Evolutionary conservation across 2,329 filamentous ascomycete genomes (phyloP).

Genomic region (Acephala macrosclerotiorum): DNA sequence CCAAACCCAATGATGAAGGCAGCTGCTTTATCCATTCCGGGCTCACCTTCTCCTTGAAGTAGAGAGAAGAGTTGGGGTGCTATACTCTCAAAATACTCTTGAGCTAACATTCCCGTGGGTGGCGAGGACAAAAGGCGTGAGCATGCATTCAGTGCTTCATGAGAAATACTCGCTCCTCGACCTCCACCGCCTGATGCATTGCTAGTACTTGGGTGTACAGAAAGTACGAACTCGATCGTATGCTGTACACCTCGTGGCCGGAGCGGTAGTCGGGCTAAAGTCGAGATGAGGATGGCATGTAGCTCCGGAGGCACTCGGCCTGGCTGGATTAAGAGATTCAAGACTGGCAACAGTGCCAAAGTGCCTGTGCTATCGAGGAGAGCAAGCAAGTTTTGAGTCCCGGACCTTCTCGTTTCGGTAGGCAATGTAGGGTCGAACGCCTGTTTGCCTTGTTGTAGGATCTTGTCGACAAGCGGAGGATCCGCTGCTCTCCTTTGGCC

Average conservation of each 20-base stretch:
- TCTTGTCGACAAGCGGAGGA: conserved; percentile 39
- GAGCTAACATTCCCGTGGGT: conserved; percentile 59
- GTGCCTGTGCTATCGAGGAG: conserved; percentile 49
- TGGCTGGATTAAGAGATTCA: conserved; percentile 71
- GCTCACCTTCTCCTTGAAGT: conserved; percentile 65
- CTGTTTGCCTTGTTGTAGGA: conserved; percentile 39
- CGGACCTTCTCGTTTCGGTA: conserved; percentile 26
- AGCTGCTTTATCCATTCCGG: conserved; percentile 64
- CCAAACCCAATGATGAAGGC: conserved; percentile 71
- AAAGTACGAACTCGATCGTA: conserved; percentile 75
- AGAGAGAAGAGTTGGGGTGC: conserved; percentile 67
- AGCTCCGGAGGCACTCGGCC: conserved; percentile 65
- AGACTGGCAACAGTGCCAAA: conserved; percentile 63
- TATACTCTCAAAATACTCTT: conserved; percentile 67
- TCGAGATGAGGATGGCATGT: conserved; percentile 60
- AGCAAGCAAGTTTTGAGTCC: conserved; percentile 32
- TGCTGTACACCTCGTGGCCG: conserved; percentile 69
- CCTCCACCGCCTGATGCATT: conserved; percentile 40
- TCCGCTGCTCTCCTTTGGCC: conserved; percentile 21
- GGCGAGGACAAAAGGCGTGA: conserved; percentile 67
- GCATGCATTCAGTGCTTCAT: conserved; percentile 71
- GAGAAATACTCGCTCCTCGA: conserved; percentile 68
- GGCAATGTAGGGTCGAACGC: conserved; percentile 41
- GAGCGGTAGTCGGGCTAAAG: conserved; percentile 67
- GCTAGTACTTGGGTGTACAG: conserved; percentile 62